Evolutionary conservation across 2,329 filamentous ascomycete species (phyloP).

Genomic region (Nigrograna mackinnonii): DNA sequence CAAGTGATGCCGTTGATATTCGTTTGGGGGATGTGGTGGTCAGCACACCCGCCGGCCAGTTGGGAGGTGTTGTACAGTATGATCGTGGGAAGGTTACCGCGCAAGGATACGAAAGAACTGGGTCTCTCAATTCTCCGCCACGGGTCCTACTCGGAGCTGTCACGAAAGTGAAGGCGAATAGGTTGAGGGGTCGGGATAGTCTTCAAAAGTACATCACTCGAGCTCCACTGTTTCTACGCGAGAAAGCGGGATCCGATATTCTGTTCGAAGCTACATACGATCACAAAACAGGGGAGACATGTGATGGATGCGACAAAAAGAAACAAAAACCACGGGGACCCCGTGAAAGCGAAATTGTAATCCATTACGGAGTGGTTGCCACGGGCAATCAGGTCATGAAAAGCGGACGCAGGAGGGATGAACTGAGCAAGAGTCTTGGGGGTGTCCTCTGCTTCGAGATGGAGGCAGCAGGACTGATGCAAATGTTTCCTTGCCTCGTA

Average conservation of each 20-base stretch:
- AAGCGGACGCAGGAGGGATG: neutral
- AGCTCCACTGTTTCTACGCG: neutral
- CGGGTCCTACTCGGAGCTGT: constrained; percentile 1
- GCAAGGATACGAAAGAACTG: neutral
- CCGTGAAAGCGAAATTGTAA: neutral
- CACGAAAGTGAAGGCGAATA: neutral
- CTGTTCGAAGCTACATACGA: constrained; percentile 2
- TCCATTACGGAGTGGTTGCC: constrained; percentile 1
- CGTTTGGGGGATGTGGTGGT: constrained; percentile 2
- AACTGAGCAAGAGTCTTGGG: neutral
- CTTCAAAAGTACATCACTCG: neutral
- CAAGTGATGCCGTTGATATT: neutral
- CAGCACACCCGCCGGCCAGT: neutral
- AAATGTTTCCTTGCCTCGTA: constrained; percentile 1
- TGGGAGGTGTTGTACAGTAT: neutral
- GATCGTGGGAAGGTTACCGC: constrained; percentile 1
- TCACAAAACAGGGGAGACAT: neutral
- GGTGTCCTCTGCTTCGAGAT: constrained; percentile 4
- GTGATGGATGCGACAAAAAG: neutral
- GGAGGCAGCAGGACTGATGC: constrained; percentile 1
- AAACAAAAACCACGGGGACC: neutral
- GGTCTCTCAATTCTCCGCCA: constrained; percentile 1
- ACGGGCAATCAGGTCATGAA: constrained; percentile 2
- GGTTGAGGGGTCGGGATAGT: neutral
- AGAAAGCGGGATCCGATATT: neutral